These are phyloP conservation scores for Glarea lozoyensis DNA, from an alignment of 495 filamentous ascomycete genomes.

Conservation along the genomic window DNA sequence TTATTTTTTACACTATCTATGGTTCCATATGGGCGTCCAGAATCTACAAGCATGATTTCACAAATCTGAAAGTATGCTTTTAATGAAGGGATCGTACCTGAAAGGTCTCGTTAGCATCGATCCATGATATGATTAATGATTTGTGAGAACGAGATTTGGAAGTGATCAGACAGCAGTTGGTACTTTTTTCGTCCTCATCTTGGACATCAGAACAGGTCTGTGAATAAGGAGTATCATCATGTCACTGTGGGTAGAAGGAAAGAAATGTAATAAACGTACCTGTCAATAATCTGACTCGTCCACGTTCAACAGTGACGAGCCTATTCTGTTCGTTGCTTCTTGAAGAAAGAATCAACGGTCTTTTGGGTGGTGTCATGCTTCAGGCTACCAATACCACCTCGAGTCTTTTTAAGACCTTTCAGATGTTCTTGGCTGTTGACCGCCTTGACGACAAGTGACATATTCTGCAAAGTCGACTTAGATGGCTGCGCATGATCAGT, in stretches of 20 bases:
- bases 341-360: slow-evolving; percentile 71
- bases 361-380: slow-evolving; percentile 62
- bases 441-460: slow-evolving; percentile 32
- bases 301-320: neutral
- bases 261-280: slow-evolving; percentile 5
- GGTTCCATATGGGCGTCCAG: too few relatives aligned
- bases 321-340: slow-evolving; percentile 32
- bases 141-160: too few relatives aligned
- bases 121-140: too few relatives aligned
- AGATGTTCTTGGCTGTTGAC: slow-evolving; percentile 64
- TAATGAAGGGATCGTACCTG: too few relatives aligned
- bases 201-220: slow-evolving; percentile 70
- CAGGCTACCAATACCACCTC: slow-evolving; percentile 68
- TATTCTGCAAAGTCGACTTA: neutral
- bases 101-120: too few relatives aligned
- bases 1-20: too few relatives aligned
- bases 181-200: slow-evolving; percentile 53
- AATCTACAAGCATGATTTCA: too few relatives aligned
- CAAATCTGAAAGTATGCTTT: too few relatives aligned
- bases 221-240: slow-evolving; percentile 64
- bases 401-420: slow-evolving; percentile 60
- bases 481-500: neutral
- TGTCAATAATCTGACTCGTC: neutral
- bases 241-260: slow-evolving; percentile 10
- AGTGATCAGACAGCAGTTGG: slow-evolving; percentile 73